These are phyloP conservation scores for Ostreobium quekettii DNA, from an alignment of 139 green algal species.

Conservation along the genomic window DNA sequence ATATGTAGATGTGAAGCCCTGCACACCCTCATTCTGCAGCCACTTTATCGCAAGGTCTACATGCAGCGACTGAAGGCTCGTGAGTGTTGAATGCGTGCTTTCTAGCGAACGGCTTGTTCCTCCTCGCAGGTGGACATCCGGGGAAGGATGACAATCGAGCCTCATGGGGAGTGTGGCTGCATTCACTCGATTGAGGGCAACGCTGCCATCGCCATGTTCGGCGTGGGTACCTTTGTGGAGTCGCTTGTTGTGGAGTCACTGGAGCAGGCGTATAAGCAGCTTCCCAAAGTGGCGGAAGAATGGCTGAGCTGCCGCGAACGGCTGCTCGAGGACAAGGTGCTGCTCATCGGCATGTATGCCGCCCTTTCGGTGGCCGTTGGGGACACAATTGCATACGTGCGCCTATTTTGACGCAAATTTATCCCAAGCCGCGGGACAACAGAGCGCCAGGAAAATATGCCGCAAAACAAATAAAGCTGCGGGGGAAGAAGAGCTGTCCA, in stretches of 20 bases:
- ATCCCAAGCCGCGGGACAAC: not conserved
- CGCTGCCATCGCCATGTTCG: not conserved
- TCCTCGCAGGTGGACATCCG: conserved; percentile 2
- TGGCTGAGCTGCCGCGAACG: conserved; percentile 5
- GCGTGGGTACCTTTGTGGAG: not conserved
- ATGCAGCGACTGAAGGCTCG: too few species aligned
- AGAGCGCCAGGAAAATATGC: not conserved
- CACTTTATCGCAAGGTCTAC: too few species aligned
- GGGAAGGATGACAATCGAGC: conserved; percentile 13
- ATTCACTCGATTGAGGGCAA: not conserved
- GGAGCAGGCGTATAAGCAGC: not conserved
- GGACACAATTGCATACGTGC: not conserved
- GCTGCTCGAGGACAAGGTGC: conserved; percentile 1
- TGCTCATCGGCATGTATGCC: not conserved
- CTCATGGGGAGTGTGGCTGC: not conserved
- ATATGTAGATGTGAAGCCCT: too few species aligned
- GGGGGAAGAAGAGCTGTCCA: not conserved
- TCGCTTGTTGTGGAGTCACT: conserved; percentile 10
- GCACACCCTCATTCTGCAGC: too few species aligned
- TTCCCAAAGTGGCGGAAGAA: not conserved
- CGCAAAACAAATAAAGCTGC: not conserved
- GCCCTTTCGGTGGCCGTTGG: not conserved
- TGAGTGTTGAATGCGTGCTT: too few species aligned
- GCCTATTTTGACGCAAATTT: not conserved
- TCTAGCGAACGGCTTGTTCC: too few species aligned